Evolutionary conservation across 2,329 filamentous ascomycete genomes (phyloP).

Genomic region (Diplodia scrobiculata): DNA sequence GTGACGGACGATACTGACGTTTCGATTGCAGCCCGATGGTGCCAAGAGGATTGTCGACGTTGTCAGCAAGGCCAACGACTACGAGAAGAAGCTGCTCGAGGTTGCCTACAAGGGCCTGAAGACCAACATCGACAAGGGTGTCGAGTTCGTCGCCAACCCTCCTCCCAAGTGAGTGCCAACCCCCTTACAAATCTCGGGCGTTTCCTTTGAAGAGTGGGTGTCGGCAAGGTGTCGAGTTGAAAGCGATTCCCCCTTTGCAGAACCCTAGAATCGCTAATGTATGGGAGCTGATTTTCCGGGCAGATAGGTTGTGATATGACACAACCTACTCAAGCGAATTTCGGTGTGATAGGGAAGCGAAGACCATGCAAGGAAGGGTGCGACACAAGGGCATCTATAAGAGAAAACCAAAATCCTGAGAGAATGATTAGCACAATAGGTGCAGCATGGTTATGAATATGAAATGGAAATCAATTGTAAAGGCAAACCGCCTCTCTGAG

Average conservation of each 20-base stretch:
- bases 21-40: conserved; percentile 67
- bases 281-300: conserved; percentile 28
- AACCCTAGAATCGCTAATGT: conserved; percentile 26
- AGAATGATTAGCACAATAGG: conserved; percentile 5
- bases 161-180: conserved; percentile 51
- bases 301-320: conserved; percentile 28
- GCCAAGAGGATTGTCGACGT: conserved; percentile 83
- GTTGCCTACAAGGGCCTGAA: conserved; percentile 76
- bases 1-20: conserved; percentile 32
- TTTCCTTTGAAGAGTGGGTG: background rate
- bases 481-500: background rate
- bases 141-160: conserved; percentile 85
- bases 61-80: conserved; percentile 72
- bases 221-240: background rate
- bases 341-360: conserved; percentile 8
- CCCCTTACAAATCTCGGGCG: background rate
- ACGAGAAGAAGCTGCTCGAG: conserved; percentile 85
- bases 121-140: conserved; percentile 92
- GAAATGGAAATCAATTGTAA: conserved; percentile 19
- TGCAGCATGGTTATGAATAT: conserved; percentile 13
- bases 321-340: conserved; percentile 15
- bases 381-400: background rate
- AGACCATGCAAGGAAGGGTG: background rate
- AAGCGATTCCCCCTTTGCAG: background rate
- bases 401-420: conserved; percentile 5